Evolutionary conservation across 192 early-diverging fungal genomes (phyloP).

Genomic region (Pilaira anomala): DNA sequence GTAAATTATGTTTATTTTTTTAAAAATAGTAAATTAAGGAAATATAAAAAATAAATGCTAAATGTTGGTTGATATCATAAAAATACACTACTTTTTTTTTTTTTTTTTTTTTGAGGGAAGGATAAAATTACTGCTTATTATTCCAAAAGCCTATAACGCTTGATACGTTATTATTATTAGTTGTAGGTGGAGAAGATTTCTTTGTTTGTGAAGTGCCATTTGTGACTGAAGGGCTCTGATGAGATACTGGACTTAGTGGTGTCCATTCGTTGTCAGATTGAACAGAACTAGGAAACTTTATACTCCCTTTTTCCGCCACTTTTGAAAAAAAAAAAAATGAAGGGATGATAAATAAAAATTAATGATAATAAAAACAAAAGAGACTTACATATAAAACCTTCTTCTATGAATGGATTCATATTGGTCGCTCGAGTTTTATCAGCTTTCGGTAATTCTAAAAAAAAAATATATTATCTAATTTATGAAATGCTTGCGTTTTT

Average conservation of each 20-base stretch:
- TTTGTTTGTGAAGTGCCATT: background rate
- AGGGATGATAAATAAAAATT: background rate
- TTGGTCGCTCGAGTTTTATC: conserved; percentile 13
- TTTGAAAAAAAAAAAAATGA: background rate
- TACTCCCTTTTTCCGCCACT: background rate
- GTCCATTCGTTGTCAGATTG: conserved; percentile 20
- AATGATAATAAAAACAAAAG: too few relatives aligned
- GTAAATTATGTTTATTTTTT: background rate
- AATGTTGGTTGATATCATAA: background rate
- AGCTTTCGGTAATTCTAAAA: conserved; percentile 17
- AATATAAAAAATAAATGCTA: too few relatives aligned
- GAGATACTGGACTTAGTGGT: conserved; percentile 17
- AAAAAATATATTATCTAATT: background rate
- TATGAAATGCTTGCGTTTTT: background rate
- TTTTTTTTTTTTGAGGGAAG: too few relatives aligned
- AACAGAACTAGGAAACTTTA: background rate
- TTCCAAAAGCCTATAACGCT: conserved; percentile 22
- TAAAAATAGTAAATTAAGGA: too few relatives aligned
- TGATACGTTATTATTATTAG: conserved; percentile 2
- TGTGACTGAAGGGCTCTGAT: background rate
- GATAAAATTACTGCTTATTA: conserved; percentile 13
- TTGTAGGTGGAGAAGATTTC: background rate
- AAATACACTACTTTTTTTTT: conserved; percentile 1
- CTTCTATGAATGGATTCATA: conserved; percentile 16
- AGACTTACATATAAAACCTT: background rate